phyloP scores from a whole-genome alignment of 2,329 filamentous ascomycete genomes.

The Hymenoscyphus albidus region DNA sequence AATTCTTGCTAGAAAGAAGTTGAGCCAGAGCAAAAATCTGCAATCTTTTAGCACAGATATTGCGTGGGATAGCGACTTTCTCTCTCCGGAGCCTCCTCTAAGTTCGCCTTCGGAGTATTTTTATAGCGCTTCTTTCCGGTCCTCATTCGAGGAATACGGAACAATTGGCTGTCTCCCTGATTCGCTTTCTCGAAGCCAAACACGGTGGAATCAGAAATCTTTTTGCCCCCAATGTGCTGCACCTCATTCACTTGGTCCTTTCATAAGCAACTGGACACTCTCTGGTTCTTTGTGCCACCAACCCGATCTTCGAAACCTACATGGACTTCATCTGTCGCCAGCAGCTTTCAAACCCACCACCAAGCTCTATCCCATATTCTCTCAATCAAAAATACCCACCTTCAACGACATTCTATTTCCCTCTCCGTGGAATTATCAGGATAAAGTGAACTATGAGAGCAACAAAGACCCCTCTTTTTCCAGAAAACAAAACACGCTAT shows the following conservation, averaged over 20 bases:
- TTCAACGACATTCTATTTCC: slow-evolving; percentile 51
- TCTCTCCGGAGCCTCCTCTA: slow-evolving; percentile 1
- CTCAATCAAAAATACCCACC: slow-evolving; percentile 50
- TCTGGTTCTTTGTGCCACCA: slow-evolving; percentile 49
- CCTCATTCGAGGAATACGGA: slow-evolving; percentile 27
- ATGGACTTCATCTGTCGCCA: slow-evolving; percentile 49
- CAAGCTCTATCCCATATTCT: slow-evolving; percentile 51
- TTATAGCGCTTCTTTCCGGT: slow-evolving; percentile 33
- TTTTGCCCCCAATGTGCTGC: slow-evolving; percentile 35
- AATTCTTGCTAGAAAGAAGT: slow-evolving; percentile 6
- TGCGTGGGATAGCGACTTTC: not conserved
- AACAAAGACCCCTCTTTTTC: slow-evolving; percentile 39
- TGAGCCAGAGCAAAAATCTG: slow-evolving; percentile 12
- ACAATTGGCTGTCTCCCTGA: slow-evolving; percentile 43
- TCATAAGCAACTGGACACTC: slow-evolving; percentile 22
- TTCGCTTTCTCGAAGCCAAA: slow-evolving; percentile 40
- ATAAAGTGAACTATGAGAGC: slow-evolving; percentile 39
- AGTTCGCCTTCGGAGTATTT: slow-evolving; percentile 34
- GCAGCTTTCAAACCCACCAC: slow-evolving; percentile 42
- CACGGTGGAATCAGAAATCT: slow-evolving; percentile 40
- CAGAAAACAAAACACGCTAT: slow-evolving; percentile 44
- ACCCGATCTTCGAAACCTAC: slow-evolving; percentile 45
- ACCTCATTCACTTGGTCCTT: slow-evolving; percentile 34
- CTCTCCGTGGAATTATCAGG: slow-evolving; percentile 39
- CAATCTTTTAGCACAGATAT: slow-evolving; percentile 11